phyloP scores from a whole-genome alignment of 179 eudicot species.

The Gypsophila paniculata region DNA sequence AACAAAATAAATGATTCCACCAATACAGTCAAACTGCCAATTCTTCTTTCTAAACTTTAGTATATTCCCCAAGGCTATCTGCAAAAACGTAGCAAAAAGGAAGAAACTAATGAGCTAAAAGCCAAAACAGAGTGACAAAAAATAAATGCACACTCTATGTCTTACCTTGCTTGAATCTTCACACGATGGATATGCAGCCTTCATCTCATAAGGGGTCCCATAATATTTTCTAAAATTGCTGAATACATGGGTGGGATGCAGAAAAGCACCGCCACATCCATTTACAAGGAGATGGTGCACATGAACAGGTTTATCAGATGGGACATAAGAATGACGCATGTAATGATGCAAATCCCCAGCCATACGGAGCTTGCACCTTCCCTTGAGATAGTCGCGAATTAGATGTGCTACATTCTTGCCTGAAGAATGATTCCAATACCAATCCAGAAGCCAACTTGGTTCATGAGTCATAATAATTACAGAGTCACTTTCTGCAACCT shows the following conservation, averaged over 20 bases:
- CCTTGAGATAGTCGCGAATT: conserved; percentile 67
- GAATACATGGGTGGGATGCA: conserved; percentile 98
- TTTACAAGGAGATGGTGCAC: conserved; percentile 93
- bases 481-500: conserved; percentile 77
- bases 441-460: conserved; percentile 96
- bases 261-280: conserved; percentile 97
- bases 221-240: conserved; percentile 53
- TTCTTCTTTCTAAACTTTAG: conserved; percentile 96
- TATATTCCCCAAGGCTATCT: conserved; percentile 98
- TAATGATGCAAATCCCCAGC: conserved; percentile 99
- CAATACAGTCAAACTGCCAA: conserved; percentile 96
- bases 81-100: conserved; percentile 24
- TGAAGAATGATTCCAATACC: conserved; percentile 84
- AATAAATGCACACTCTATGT: neutral
- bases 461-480: conserved; percentile 95
- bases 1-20: conserved; percentile 86
- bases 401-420: conserved; percentile 72
- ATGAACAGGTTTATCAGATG: conserved; percentile 72
- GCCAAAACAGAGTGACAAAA: neutral
- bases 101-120: neutral
- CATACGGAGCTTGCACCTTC: conserved; percentile 87
- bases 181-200: conserved; percentile 85
- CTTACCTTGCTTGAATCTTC: conserved; percentile 96
- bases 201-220: conserved; percentile 61
- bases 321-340: conserved; percentile 85